Conservation (phyloP, 345 rosid species). For the Laguncularia racemosa region DNA sequence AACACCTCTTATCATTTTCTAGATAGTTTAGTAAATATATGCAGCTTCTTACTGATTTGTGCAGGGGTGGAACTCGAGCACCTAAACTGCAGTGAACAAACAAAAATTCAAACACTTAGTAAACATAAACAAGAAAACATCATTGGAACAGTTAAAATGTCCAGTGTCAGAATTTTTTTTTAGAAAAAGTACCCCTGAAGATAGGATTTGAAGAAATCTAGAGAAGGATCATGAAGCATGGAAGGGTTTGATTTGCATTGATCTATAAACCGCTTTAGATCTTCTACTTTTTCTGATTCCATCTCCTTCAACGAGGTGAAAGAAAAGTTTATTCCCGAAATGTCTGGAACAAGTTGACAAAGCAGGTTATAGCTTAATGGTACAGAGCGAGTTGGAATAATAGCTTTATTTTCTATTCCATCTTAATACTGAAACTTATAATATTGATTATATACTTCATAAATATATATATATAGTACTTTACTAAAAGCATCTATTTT, state of each 20-base stretch:
- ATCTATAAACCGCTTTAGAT: conserved; percentile 36
- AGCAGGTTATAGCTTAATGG: too few species aligned
- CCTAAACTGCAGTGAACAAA: conserved; percentile 45
- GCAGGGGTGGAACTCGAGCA: conserved; percentile 51
- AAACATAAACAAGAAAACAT: not conserved
- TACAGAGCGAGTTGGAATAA: too few species aligned
- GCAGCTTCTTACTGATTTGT: conserved; percentile 34
- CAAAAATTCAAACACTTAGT: not conserved
- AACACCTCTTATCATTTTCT: too few species aligned
- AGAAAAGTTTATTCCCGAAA: too few species aligned
- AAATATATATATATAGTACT: too few species aligned
- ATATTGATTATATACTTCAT: too few species aligned
- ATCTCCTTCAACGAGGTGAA: conserved; percentile 6
- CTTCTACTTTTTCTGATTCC: conserved; percentile 41
- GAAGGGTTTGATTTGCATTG: conserved; percentile 58
- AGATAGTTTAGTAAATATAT: not conserved
- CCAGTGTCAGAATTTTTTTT: not conserved
- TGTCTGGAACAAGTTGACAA: too few species aligned
- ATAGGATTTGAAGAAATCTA: conserved; percentile 61
- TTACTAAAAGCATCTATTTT: too few species aligned
- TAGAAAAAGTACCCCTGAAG: conserved; percentile 38
- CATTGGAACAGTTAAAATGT: not conserved
- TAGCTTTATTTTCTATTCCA: too few species aligned
- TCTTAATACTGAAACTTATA: too few species aligned
- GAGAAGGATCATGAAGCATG: conserved; percentile 50